Percentiles rank a stretch among this genome's conserved stretches.
phyloP scores from a whole-genome alignment of 192 early-diverging fungal genomes.

The Coemansia sp. region DNA sequence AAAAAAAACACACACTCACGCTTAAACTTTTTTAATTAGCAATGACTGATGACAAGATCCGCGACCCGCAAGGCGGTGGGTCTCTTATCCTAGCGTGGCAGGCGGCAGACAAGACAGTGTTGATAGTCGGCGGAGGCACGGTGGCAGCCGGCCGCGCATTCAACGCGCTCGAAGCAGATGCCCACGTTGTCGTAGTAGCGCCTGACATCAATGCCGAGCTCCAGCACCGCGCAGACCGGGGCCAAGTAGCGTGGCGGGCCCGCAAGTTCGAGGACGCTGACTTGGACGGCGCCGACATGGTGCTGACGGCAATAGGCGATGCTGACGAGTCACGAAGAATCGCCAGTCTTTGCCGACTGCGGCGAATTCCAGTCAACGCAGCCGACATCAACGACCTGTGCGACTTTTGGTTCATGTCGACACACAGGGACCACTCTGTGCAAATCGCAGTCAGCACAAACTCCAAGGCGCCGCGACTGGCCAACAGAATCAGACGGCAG shows the following conservation, averaged over 20 bases:
- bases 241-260: conserved; percentile 59
- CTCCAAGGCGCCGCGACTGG: conserved; percentile 85
- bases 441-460: conserved; percentile 92
- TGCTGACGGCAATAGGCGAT: conserved; percentile 77
- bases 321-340: conserved; percentile 70
- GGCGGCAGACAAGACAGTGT: conserved; percentile 69
- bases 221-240: conserved; percentile 58
- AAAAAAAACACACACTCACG: no score
- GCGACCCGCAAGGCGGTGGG: conserved; percentile 62
- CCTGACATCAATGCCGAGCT: conserved; percentile 72
- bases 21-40: not conserved
- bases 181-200: conserved; percentile 76
- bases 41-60: conserved; percentile 54
- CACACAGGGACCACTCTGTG: conserved; percentile 79
- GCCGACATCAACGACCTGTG: conserved; percentile 91
- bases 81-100: conserved; percentile 88
- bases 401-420: conserved; percentile 94
- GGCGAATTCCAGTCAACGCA: conserved; percentile 88
- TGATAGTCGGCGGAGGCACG: conserved; percentile 90
- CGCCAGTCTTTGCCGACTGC: conserved; percentile 61
- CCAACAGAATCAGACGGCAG: conserved; percentile 75
- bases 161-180: conserved; percentile 79
- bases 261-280: conserved; percentile 57
- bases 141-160: conserved; percentile 86
- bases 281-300: conserved; percentile 55